Evolutionary conservation across 2,329 filamentous ascomycete species (phyloP), one percentile per base, ranked within the genome.

Genomic region (Talaromyces pinophilus): DNA sequence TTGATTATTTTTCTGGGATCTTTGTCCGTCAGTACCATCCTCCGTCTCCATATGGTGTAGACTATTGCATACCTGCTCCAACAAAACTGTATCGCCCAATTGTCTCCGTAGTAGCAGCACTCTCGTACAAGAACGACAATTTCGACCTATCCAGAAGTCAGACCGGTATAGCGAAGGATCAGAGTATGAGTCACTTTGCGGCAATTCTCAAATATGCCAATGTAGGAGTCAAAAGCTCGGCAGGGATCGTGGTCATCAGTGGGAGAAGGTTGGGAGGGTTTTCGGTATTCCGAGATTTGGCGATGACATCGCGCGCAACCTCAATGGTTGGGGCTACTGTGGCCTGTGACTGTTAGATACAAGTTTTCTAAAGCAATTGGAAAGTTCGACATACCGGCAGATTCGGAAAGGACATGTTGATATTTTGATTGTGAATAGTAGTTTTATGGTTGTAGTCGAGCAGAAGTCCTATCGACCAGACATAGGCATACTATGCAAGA

Each of bases 21-120:
- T 84, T 70, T 17, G n/a, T 46, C 42, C 19, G 59, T 62, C 40
- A 63, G 48, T 64, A 59, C 40, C 13, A 55, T 22, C 28, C 40
- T 35, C 25, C 30, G 17, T 64, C 57, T n/a, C 8, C 3, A 42
- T 13, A 13, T 11, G 22, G 19, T 22, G 5, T 15, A 19, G 2
- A 46, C 5, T 7, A 17, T 30, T 11, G 77, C 82, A 69, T 71
- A 78, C 90, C 90, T 72, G 91, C 92, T 71, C 94, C 94, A 67
- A 99, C 87, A 80, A 99, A 99, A 82, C 92, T 97, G 80, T 97
- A 98, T 73, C 95, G 87, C 67, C 94, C 94, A 70, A 99, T 92
- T 19, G 90, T 93, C 80, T 98, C 94, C 33, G 93, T 94, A 17
- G 87, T 90, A 25, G 93, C 93, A 30, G 94, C 95, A 74, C 93